phyloP scores from a whole-genome alignment of 495 filamentous ascomycete species.

The Penicillium robsamsonii region DNA sequence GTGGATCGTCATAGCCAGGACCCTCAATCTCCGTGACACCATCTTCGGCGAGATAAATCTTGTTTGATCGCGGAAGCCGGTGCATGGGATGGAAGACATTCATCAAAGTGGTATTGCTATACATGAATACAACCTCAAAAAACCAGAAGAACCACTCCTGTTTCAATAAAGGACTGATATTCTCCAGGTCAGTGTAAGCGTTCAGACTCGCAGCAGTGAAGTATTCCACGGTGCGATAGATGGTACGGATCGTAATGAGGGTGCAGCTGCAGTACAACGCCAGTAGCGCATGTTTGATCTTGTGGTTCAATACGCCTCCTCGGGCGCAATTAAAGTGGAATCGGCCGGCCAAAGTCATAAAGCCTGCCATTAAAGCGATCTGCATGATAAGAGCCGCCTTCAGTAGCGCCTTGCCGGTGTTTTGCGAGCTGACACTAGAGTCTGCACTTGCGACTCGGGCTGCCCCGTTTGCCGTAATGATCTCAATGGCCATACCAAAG shows the following conservation, averaged over 20 bases:
- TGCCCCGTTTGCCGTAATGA: conserved; percentile 68
- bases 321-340: conserved; percentile 61
- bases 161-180: conserved; percentile 54
- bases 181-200: conserved; percentile 32
- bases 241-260: conserved; percentile 59
- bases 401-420: conserved; percentile 57
- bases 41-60: conserved; percentile 62
- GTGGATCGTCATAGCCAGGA: conserved; percentile 59
- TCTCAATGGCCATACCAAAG: conserved; percentile 61
- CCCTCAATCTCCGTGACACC: conserved; percentile 64
- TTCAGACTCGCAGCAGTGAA: conserved; percentile 44
- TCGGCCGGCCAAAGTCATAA: conserved; percentile 53
- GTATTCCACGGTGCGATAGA: conserved; percentile 68
- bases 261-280: conserved; percentile 62
- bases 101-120: conserved; percentile 56
- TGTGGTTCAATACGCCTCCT: conserved; percentile 50
- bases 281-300: conserved; percentile 56
- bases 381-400: conserved; percentile 69
- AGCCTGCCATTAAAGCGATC: conserved; percentile 58
- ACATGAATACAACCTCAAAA: conserved; percentile 66
- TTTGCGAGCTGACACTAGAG: conserved; percentile 40
- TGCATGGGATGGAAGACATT: conserved; percentile 62
- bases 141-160: conserved; percentile 75
- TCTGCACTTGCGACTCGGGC: conserved; percentile 53
- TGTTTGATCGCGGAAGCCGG: conserved; percentile 60